Conservation (phyloP, 1,284 basidiomycete species). For the Microbotryomycetes sp. region DNA sequence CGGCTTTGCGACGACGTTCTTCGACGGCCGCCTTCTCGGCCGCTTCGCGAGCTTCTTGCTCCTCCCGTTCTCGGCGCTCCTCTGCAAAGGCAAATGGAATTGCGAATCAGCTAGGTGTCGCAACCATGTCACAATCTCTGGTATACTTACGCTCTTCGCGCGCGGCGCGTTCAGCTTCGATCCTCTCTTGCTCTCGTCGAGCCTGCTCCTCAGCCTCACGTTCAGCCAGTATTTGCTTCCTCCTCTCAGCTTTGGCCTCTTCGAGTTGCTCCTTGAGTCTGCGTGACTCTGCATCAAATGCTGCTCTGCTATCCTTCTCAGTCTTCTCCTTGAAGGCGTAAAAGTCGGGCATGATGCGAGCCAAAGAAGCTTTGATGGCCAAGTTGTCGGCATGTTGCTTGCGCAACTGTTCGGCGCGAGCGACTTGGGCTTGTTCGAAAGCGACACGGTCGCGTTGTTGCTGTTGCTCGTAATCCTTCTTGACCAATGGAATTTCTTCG, state of each 20-base stretch:
- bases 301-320: slow-evolving; percentile 75
- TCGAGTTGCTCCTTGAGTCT: slow-evolving; percentile 23
- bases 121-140: background rate
- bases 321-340: slow-evolving; percentile 61
- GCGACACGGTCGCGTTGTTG: slow-evolving; percentile 66
- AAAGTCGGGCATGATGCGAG: slow-evolving; percentile 72
- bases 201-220: slow-evolving; percentile 31
- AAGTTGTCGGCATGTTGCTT: slow-evolving; percentile 63
- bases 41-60: slow-evolving; percentile 48
- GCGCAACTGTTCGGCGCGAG: slow-evolving; percentile 57
- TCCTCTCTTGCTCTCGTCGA: slow-evolving; percentile 11
- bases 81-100: background rate
- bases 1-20: slow-evolving; percentile 49
- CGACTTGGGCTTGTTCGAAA: slow-evolving; percentile 60
- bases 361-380: slow-evolving; percentile 69
- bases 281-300: slow-evolving; percentile 48
- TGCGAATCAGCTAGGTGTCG: background rate
- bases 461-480: slow-evolving; percentile 81
- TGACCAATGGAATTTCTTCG: slow-evolving; percentile 81
- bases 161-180: slow-evolving; percentile 12
- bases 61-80: slow-evolving; percentile 14
- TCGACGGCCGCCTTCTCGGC: slow-evolving; percentile 54
- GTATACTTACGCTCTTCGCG: slow-evolving; percentile 21
- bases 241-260: slow-evolving; percentile 31
- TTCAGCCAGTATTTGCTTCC: slow-evolving; percentile 45